These are phyloP conservation scores for Saururus chinensis DNA, from an alignment of 164 flowering plant species.

Conservation along the genomic window DNA sequence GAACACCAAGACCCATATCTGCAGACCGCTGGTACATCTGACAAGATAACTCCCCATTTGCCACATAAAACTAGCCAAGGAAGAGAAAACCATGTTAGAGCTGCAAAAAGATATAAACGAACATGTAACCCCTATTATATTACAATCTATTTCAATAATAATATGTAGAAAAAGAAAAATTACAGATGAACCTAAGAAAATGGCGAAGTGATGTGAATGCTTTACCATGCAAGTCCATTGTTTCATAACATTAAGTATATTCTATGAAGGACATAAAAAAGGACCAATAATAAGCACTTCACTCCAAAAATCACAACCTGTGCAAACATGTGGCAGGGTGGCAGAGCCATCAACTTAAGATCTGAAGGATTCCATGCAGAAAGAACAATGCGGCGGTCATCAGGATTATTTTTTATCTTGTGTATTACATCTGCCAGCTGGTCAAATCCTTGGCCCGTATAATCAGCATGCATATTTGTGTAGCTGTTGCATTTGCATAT, in stretches of 20 bases:
- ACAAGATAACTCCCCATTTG: conserved; percentile 86
- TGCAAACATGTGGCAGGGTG: conserved; percentile 98
- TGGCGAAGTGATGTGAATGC: too few relatives aligned
- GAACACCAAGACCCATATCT: conserved; percentile 98
- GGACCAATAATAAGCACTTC: too few relatives aligned
- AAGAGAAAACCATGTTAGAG: background rate
- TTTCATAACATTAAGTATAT: too few relatives aligned
- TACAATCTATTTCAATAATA: too few relatives aligned
- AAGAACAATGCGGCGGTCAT: conserved; percentile 76
- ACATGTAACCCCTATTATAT: too few relatives aligned
- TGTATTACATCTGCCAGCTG: conserved; percentile 78
- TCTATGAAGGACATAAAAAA: too few relatives aligned
- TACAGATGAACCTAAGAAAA: too few relatives aligned
- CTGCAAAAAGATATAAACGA: too few relatives aligned
- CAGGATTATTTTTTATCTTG: conserved; percentile 72
- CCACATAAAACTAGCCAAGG: conserved; percentile 84
- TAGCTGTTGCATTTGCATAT: conserved; percentile 37
- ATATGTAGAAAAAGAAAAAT: too few relatives aligned
- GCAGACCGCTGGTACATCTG: conserved; percentile 98
- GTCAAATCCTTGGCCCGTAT: conserved; percentile 93
- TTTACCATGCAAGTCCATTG: too few relatives aligned
- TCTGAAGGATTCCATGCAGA: conserved; percentile 99
- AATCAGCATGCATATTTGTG: conserved; percentile 89
- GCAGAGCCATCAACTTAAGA: conserved; percentile 90
- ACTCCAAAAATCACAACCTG: conserved; percentile 52